These are phyloP conservation scores for Eucalyptus polybractea DNA, from an alignment of 345 rosid species.

Conservation along the genomic window DNA sequence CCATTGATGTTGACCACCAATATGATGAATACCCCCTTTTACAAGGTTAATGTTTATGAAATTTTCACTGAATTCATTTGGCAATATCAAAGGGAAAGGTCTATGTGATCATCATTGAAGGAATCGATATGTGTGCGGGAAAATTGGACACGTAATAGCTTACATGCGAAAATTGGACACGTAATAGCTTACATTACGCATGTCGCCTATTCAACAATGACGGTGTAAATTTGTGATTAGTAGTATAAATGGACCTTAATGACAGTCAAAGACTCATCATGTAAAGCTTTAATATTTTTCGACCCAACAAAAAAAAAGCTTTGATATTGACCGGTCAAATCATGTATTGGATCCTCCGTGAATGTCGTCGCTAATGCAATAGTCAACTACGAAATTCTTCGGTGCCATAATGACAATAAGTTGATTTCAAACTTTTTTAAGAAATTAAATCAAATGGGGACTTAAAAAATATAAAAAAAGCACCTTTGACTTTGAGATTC, in stretches of 20 bases:
- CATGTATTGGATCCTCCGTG: not conserved
- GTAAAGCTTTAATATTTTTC: not conserved
- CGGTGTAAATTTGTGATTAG: not conserved
- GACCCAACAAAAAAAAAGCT: not conserved
- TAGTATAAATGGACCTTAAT: not conserved
- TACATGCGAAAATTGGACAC: no score
- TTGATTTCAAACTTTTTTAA: not conserved
- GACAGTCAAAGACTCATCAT: not conserved
- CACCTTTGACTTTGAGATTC: not conserved
- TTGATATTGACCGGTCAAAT: not conserved
- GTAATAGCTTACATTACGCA: not conserved
- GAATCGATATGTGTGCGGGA: rapidly evolving
- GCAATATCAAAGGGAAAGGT: not conserved
- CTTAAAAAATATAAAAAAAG: not conserved
- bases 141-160: not conserved
- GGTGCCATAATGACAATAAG: not conserved
- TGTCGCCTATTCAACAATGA: not conserved
- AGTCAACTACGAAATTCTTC: not conserved
- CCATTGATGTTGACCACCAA: not conserved
- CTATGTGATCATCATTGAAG: not conserved
- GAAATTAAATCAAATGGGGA: not conserved
- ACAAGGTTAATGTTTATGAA: not conserved
- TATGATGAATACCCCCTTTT: not conserved
- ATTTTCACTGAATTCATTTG: not conserved
- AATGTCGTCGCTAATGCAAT: not conserved